A percentile compares a stretch with the other conserved stretches of the same genome.
Evolutionary conservation across 1,139 yeast genomes (phyloP).

Genomic region (Candida tropicalis): DNA sequence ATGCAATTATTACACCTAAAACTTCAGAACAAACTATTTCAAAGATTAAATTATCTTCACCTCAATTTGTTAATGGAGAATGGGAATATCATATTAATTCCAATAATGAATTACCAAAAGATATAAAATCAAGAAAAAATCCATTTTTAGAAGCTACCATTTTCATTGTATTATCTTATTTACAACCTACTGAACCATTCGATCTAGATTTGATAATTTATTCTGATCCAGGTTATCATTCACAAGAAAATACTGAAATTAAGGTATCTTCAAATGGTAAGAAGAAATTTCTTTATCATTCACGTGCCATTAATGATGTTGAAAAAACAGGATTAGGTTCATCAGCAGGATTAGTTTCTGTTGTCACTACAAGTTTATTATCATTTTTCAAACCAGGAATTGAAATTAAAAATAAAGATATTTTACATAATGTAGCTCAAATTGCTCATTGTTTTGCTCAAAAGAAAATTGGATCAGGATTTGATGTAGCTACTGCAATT

Average conservation of each 20-base stretch:
- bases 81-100: constrained; percentile 58
- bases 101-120: constrained; percentile 19
- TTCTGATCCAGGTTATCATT: constrained; percentile 90
- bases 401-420: constrained; percentile 23
- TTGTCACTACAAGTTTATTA: constrained; percentile 69
- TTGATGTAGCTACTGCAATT: constrained; percentile 94
- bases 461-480: constrained; percentile 93
- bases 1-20: constrained; percentile 54
- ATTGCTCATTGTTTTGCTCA: constrained; percentile 93
- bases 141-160: constrained; percentile 79
- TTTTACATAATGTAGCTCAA: constrained; percentile 82
- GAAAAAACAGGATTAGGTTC: constrained; percentile 96
- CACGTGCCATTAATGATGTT: constrained; percentile 62
- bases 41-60: constrained; percentile 59
- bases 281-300: constrained; percentile 62
- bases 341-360: constrained; percentile 91
- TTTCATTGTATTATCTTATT: constrained; percentile 55
- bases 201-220: constrained; percentile 60
- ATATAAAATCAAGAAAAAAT: constrained; percentile 36
- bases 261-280: constrained; percentile 34
- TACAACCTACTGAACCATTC: constrained; percentile 30
- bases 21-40: constrained; percentile 18
- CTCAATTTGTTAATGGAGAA: constrained; percentile 72
- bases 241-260: constrained; percentile 54
- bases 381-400: constrained; percentile 40